phyloP scores from a whole-genome alignment of 2,329 filamentous ascomycete species.

The Fusarium ambrosium region DNA sequence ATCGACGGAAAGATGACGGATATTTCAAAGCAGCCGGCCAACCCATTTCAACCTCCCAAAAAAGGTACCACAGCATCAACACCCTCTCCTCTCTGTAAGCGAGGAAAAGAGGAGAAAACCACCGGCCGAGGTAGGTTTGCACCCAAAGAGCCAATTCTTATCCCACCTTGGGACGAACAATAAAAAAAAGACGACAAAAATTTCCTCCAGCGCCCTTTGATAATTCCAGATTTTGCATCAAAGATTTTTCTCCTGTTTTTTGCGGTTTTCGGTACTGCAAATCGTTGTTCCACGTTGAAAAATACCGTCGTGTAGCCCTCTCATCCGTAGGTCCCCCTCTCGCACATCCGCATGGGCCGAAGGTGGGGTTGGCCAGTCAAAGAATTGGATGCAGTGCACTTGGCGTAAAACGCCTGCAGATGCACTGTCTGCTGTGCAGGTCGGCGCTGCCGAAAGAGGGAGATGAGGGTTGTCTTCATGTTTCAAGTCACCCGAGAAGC shows the following conservation, averaged over 20 bases:
- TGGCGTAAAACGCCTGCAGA: constrained; percentile 25
- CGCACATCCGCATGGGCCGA: constrained; percentile 4
- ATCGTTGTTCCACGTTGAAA: constrained; percentile 29
- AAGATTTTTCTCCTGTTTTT: constrained; percentile 20
- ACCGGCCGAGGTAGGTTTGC: constrained; percentile 42
- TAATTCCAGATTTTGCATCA: constrained; percentile 30
- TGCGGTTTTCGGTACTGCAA: constrained; percentile 31
- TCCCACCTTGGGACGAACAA: constrained; percentile 27
- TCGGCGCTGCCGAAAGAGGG: constrained; percentile 19
- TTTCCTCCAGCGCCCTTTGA: constrained; percentile 34
- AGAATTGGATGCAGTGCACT: constrained; percentile 9
- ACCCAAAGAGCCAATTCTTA: constrained; percentile 45
- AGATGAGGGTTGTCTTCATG: constrained; percentile 14
- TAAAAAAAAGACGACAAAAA: constrained; percentile 14
- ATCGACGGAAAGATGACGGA: no score
- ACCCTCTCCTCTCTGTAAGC: constrained; percentile 6
- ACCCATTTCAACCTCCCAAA: constrained; percentile 17
- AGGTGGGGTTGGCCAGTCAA: constrained; percentile 36
- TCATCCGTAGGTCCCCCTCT: constrained; percentile 11
- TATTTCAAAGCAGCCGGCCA: no score
- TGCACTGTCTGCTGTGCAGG: constrained; percentile 9
- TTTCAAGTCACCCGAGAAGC: constrained; percentile 29
- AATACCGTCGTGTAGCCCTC: constrained; percentile 20
- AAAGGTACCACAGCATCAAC: constrained; percentile 28
- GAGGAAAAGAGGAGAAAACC: constrained; percentile 11